Conservation (phyloP, 202 grass and related monocot genomes). For the Schoenoplectus tabernaemontani region DNA sequence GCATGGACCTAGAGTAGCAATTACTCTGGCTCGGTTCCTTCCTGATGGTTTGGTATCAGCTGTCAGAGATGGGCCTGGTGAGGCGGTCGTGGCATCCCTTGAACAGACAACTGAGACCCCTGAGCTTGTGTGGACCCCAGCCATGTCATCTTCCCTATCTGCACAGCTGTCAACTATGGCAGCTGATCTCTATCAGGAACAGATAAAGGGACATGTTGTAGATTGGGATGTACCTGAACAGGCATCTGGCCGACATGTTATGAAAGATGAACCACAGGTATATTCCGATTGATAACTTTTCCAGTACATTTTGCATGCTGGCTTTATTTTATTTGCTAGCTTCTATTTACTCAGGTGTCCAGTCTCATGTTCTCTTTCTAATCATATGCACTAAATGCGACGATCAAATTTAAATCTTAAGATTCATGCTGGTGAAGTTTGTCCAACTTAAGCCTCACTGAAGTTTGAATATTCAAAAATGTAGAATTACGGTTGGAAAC, state of each 20-base stretch:
- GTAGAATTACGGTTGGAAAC: background rate
- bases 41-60: conserved; percentile 91
- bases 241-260: conserved; percentile 81
- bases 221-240: conserved; percentile 99
- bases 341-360: background rate
- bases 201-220: conserved; percentile 88
- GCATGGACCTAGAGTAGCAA: conserved; percentile 96
- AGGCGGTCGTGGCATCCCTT: conserved; percentile 75
- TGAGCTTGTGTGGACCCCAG: conserved; percentile 99
- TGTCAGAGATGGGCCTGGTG: conserved; percentile 92
- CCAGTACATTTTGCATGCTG: background rate
- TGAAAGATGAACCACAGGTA: conserved; percentile 99
- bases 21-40: conserved; percentile 86
- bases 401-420: background rate
- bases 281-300: conserved; percentile 11
- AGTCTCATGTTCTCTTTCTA: background rate
- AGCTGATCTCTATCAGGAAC: conserved; percentile 90
- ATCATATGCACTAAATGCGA: background rate
- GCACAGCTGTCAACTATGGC: conserved; percentile 91
- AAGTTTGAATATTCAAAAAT: conserved; percentile 1
- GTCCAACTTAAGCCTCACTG: background rate
- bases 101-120: conserved; percentile 98
- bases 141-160: conserved; percentile 94
- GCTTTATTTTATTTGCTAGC: background rate
- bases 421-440: conserved; percentile 6